Evolutionary conservation across 2,329 filamentous ascomycete genomes (phyloP).

Genomic region (Diaporthe citrichinensis): DNA sequence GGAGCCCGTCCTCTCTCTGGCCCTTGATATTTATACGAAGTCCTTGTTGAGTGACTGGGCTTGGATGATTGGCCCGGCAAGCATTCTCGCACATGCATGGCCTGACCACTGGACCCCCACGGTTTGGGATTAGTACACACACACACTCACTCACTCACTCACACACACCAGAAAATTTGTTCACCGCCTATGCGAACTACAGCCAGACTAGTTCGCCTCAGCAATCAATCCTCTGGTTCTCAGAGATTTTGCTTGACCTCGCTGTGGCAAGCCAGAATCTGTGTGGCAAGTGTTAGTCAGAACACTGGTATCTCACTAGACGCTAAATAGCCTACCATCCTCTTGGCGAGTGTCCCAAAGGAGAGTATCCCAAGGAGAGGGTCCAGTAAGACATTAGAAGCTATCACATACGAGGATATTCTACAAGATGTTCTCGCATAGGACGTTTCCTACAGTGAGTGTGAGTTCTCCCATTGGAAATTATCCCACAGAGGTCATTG

Average conservation of each 20-base stretch:
- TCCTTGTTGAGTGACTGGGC: background rate
- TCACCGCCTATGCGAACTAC: conserved; percentile 21
- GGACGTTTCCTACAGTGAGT: too few relatives aligned
- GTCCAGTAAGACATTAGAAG: background rate
- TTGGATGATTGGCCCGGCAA: background rate
- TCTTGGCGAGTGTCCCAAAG: background rate
- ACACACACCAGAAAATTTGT: conserved; percentile 14
- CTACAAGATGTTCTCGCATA: background rate
- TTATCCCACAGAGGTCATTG: background rate
- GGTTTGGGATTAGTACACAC: conserved; percentile 20
- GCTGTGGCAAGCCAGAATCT: background rate
- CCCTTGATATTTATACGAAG: background rate
- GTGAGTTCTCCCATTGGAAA: background rate
- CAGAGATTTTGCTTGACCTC: background rate
- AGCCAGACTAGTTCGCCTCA: conserved; percentile 16
- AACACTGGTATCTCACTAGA: background rate
- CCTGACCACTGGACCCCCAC: conserved; percentile 7
- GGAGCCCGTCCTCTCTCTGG: background rate
- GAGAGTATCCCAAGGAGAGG: background rate
- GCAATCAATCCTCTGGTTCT: background rate
- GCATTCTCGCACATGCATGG: background rate
- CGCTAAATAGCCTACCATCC: background rate
- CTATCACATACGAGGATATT: too few relatives aligned
- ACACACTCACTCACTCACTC: background rate
- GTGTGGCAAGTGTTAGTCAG: background rate